Base-by-base conservation (phyloP, 768 basidiomycete species). In the Xerocomellus chrysenteron region DNA sequence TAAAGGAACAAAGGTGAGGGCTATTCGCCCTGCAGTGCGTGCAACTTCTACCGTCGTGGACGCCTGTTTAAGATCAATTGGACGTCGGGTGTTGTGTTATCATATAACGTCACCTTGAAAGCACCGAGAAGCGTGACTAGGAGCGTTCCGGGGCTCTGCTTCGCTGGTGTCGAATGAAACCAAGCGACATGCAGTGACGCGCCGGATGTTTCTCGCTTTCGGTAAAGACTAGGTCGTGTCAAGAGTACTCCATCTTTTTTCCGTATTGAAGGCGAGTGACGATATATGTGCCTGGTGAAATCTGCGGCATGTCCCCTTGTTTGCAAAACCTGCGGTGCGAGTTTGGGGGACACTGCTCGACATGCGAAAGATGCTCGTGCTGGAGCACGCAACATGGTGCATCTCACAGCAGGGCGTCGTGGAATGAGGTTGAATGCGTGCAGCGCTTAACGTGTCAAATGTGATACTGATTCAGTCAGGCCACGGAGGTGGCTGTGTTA, bases 11-110 rank as follows among this genome's bases (percentile, higher is more conserved):
- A 94, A 83, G 0, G 90, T 92, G 33, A 94, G 76, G 0, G 83
- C 85, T 49, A 94, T 78, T 55, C 92, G 82, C 43, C 79, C 85
- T 42, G 83, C 82, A 9, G 85, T 90, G 47, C 86, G 81, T 16
- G 84, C 82, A n/a, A 87, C 41, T 64, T 88, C 85, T 48, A 94
- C 75, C 0, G 86, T 80, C n/a, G 84, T 80, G 5, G 91, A 90
- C 1, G 87, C 79, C 92, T 94, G 59, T 11, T 44, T 0, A n/a
- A 17, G 17, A 28, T 14, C 8, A 17, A 33, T 19, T 35, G 5
- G 35, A 21, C 28, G 28, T 55, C 35, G 53, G 56, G 16, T 13
- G 16, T 5, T 9, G 47, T 48, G 35, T 40, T 37, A 47, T 53
- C 55, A 39, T 36, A 19, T 11, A 47, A 24, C 3, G 50, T 61